Conservation (phyloP, 768 basidiomycete genomes). For the Boletus vermiculosoides region DNA sequence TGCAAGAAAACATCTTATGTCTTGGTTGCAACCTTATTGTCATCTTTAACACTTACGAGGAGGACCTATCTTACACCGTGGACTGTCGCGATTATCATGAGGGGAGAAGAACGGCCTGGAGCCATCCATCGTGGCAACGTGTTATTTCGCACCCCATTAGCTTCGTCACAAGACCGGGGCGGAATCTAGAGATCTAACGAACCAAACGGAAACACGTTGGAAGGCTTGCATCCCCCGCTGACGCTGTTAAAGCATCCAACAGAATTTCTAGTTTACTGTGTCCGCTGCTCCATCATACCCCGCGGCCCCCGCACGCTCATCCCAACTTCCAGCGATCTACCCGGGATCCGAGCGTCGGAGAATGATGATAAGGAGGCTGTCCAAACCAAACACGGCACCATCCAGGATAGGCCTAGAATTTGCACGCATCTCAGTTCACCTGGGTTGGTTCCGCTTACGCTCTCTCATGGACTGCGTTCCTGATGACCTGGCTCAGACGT, state of each 20-base stretch:
- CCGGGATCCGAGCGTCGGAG: neutral
- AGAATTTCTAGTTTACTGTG: neutral
- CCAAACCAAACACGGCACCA: neutral
- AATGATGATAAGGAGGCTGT: neutral
- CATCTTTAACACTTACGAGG: neutral
- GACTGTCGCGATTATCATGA: neutral
- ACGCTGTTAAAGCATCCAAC: too few relatives aligned
- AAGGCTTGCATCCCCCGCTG: neutral
- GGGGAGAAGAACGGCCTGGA: neutral
- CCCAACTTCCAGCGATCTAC: neutral
- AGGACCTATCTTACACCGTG: neutral
- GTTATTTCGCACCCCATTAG: neutral
- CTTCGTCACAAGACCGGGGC: neutral
- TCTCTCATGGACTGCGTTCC: neutral
- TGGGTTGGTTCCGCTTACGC: slow-evolving; percentile 47
- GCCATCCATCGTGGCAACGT: neutral
- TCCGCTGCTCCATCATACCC: neutral
- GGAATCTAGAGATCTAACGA: neutral
- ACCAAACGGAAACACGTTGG: neutral
- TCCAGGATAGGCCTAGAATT: neutral
- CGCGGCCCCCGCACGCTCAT: neutral
- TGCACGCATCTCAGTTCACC: slow-evolving; percentile 37
- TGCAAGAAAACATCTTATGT: neutral
- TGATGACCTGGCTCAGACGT: neutral
- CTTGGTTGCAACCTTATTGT: neutral